These are phyloP conservation scores for Cordyceps sp. DNA, from an alignment of 2,329 filamentous ascomycete genomes.

Conservation along the genomic window DNA sequence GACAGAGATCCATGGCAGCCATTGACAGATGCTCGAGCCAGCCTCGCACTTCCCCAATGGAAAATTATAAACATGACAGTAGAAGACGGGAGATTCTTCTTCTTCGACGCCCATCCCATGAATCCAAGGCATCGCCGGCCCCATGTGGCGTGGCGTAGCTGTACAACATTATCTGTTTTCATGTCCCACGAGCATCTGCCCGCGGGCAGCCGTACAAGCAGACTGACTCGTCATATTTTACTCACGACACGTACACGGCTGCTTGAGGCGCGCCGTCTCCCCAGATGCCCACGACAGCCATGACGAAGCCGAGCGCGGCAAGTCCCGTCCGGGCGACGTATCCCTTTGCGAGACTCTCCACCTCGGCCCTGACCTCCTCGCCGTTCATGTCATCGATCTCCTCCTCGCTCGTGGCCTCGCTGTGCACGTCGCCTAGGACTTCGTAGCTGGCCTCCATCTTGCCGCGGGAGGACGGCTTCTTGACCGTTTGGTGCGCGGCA, in stretches of 20 bases:
- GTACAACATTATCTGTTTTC: too few relatives aligned
- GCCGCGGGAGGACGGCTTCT: slow-evolving; percentile 14
- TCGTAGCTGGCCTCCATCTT: slow-evolving; percentile 59
- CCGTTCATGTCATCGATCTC: slow-evolving; percentile 39
- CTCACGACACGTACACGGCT: not conserved
- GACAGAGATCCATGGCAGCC: too few relatives aligned
- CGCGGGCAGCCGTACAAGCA: too few relatives aligned
- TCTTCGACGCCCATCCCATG: too few relatives aligned
- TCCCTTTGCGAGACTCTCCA: slow-evolving; percentile 36
- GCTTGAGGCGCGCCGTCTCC: slow-evolving; percentile 34
- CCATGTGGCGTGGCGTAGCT: too few relatives aligned
- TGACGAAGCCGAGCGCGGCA: slow-evolving; percentile 38
- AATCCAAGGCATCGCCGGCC: too few relatives aligned
- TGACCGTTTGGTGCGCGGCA: slow-evolving; percentile 10
- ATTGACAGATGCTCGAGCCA: too few relatives aligned
- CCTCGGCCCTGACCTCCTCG: slow-evolving; percentile 41
- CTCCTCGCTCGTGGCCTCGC: slow-evolving; percentile 31
- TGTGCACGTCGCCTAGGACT: slow-evolving; percentile 39
- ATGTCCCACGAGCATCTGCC: too few relatives aligned
- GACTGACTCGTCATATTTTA: too few relatives aligned
- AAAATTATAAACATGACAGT: too few relatives aligned
- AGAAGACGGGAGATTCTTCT: too few relatives aligned
- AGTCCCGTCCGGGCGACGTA: slow-evolving; percentile 37
- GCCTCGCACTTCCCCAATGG: too few relatives aligned
- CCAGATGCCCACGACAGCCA: slow-evolving; percentile 50